A percentile compares a stretch with the other conserved stretches of the same genome.
phyloP scores from a whole-genome alignment of 768 basidiomycete species.

The Trametes punicea region DNA sequence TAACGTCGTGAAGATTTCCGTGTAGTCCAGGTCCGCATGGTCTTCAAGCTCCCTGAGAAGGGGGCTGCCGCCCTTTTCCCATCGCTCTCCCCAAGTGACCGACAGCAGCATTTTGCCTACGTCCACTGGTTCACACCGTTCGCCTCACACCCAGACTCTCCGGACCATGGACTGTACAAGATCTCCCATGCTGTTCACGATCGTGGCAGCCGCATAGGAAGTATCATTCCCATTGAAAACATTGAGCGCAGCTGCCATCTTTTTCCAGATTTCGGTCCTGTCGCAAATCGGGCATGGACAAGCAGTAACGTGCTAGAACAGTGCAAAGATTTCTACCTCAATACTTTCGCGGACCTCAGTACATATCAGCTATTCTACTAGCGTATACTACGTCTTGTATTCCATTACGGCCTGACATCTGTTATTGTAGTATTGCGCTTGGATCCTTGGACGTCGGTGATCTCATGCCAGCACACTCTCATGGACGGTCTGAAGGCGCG shows the following conservation, averaged over 20 bases:
- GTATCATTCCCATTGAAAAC: slow-evolving; percentile 2
- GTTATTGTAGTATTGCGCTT: background rate
- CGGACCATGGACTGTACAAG: background rate
- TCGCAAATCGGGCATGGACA: slow-evolving; percentile 8
- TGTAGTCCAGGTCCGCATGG: slow-evolving; percentile 28
- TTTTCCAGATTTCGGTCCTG: slow-evolving; percentile 3
- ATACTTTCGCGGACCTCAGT: slow-evolving; percentile 9
- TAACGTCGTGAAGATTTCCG: no score
- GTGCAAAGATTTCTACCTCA: slow-evolving; percentile 10
- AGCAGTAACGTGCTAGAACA: slow-evolving; percentile 11
- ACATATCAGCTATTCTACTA: background rate
- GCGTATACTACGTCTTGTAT: no score
- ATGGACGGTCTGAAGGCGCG: no score
- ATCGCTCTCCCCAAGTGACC: no score
- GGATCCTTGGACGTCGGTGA: no score
- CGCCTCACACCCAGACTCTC: background rate
- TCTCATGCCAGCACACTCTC: no score
- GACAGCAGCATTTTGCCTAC: slow-evolving; percentile 32
- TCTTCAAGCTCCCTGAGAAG: slow-evolving; percentile 27
- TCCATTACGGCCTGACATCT: background rate
- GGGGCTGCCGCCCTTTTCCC: background rate
- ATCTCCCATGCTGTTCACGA: slow-evolving; percentile 20
- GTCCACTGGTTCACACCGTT: slow-evolving; percentile 21
- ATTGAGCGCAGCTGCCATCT: slow-evolving; percentile 14
- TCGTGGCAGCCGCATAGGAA: slow-evolving; percentile 8